Evolutionary conservation across 225 moss, liverwort and hornwort species (phyloP), one percentile per base, ranked within the genome.

Genomic region (Marchantia polymorpha): DNA sequence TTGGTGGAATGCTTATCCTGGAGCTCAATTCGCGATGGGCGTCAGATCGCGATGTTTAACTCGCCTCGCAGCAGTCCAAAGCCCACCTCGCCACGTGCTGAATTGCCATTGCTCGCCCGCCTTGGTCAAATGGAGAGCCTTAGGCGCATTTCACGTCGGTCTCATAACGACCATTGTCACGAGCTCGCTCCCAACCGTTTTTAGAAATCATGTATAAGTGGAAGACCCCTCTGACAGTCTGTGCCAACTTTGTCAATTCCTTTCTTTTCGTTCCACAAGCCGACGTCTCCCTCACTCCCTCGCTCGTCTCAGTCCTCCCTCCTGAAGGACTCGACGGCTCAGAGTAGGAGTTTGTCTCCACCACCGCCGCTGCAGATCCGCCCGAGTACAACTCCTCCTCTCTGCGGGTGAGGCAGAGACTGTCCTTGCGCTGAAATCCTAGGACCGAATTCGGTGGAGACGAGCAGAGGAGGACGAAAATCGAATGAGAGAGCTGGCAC

Each of bases 1-100:
- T 29, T 31, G 67, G 67, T 67, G 67, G 67, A 67, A 25, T 23
- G 23, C 64, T 64, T 64, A 64, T 64, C 64, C 64, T 67, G 67
- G 67, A 67, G 26, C 27, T 66, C 60, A n/a, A 11, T 39, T 39
- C 3, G 67, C 67, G 67, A 67, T 67, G 67, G 67, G 30, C 15
- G 29, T 39, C 39, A 12, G 67, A 16, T 67, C 13, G 67, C 1
- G 67, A 19, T 63, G 10, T 14, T 29, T 67, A 30, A 39, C 67
- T 67, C 31, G 67, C 31, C 7, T 39, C 30, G 30, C 15, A 30
- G 29, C 67, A 27, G 67, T 67, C 67, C 67, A 30, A 30, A 39
- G 67, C 4, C 25, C 63, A 3, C n/a, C 23, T 22, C 9, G 7
- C n/a, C 5, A 63, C 63, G 63, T 63, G 63, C 63, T 23, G 23